Percentiles rank a stretch among this genome's conserved stretches.
Conservation (phyloP, 345 rosid genomes). For the Hypericum androsaemum region DNA sequence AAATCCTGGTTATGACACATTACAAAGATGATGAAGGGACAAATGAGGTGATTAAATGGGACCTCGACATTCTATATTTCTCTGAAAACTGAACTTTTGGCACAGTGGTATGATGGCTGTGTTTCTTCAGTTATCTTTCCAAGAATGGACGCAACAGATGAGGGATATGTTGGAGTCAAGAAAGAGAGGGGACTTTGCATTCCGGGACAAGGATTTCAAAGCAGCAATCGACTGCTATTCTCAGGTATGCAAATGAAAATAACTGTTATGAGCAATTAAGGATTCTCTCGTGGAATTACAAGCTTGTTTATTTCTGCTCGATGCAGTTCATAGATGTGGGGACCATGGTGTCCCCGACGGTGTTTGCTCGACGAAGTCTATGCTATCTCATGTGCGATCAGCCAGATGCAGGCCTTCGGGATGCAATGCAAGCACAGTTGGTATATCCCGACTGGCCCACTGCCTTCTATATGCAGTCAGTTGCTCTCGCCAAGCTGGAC, state of each 20-base stretch:
- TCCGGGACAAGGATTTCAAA: slow-evolving; percentile 93
- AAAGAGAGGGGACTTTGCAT: slow-evolving; percentile 85
- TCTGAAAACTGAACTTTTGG: neutral
- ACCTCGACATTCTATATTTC: neutral
- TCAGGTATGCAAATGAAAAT: slow-evolving; percentile 41
- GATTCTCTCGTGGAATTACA: neutral
- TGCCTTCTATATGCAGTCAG: no score
- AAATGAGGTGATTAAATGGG: slow-evolving; percentile 46
- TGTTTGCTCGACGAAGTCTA: slow-evolving; percentile 83
- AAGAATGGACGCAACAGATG: slow-evolving; percentile 99
- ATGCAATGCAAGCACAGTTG: no score
- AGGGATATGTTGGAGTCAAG: slow-evolving; percentile 89
- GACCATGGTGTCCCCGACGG: slow-evolving; percentile 87
- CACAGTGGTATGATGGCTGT: slow-evolving; percentile 14
- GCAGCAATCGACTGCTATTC: slow-evolving; percentile 85
- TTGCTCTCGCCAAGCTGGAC: no score
- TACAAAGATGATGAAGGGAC: slow-evolving; percentile 96
- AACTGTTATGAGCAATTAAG: neutral
- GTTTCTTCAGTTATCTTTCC: slow-evolving; percentile 70
- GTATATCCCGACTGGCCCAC: no score
- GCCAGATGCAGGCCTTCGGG: no score
- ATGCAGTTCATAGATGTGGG: slow-evolving; percentile 78
- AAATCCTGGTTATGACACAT: slow-evolving; percentile 68
- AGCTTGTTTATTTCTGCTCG: neutral
- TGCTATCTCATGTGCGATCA: slow-evolving; percentile 58